A percentile compares a stretch with the other conserved stretches of the same genome.
phyloP scores from a whole-genome alignment of 1,139 yeast genomes.

The Tardiomyces blankii region DNA sequence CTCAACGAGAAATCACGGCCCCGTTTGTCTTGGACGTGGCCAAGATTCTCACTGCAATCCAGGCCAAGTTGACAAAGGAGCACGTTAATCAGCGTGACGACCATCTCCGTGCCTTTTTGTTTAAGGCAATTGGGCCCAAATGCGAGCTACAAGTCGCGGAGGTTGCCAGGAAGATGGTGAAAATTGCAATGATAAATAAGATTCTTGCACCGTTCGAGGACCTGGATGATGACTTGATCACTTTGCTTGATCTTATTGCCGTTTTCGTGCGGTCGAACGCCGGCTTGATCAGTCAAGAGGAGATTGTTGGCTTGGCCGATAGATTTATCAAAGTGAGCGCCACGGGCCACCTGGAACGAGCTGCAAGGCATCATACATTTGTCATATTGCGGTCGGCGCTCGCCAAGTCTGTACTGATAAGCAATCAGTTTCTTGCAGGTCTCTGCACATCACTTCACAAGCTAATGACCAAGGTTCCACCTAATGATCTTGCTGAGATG shows the following conservation, averaged over 20 bases:
- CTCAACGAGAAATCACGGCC: not conserved
- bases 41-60: not conserved
- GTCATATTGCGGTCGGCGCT: not conserved
- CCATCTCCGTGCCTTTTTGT: not conserved
- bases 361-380: not conserved
- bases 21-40: not conserved
- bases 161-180: not conserved
- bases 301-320: not conserved
- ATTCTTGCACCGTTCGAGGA: not conserved
- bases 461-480: not conserved
- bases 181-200: not conserved
- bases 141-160: not conserved
- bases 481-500: not conserved
- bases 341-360: not conserved
- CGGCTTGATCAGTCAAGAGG: not conserved
- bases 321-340: not conserved
- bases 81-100: not conserved
- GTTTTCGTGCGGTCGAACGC: not conserved
- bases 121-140: not conserved
- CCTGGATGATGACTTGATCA: not conserved
- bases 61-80: not conserved
- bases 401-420: not conserved
- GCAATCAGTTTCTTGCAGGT: not conserved
- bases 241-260: not conserved
- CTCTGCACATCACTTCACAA: not conserved